These are phyloP conservation scores for Erythrophleum ivorense DNA, from an alignment of 331 rosid species.

Conservation along the genomic window DNA sequence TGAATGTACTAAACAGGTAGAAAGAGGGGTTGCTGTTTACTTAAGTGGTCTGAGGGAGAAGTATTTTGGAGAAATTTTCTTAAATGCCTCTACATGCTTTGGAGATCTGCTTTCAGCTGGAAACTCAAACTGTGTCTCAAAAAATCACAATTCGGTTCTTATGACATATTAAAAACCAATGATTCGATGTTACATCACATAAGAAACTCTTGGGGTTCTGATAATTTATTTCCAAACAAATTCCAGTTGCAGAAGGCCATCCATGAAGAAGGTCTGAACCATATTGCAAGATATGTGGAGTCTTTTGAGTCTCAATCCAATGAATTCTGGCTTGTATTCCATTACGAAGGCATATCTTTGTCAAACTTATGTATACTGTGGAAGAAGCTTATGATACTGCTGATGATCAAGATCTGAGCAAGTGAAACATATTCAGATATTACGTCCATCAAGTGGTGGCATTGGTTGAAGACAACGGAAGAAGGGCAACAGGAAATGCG, in stretches of 20 bases:
- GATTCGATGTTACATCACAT: conserved; percentile 39
- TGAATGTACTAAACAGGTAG: conserved; percentile 66
- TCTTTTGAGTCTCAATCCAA: conserved; percentile 88
- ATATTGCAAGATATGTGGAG: conserved; percentile 94
- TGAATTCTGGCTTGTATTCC: conserved; percentile 97
- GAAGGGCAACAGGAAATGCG: conserved; percentile 91
- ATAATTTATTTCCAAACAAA: conserved; percentile 49
- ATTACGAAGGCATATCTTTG: conserved; percentile 78
- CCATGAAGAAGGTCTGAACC: conserved; percentile 87
- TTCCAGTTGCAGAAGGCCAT: conserved; percentile 40
- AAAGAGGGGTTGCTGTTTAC: conserved; percentile 89
- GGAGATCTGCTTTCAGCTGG: conserved; percentile 60
- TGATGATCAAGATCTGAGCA: conserved; percentile 57
- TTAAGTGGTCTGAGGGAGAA: conserved; percentile 94
- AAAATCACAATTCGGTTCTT: conserved; percentile 49
- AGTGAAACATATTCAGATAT: conserved; percentile 61
- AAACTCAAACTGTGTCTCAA: conserved; percentile 53
- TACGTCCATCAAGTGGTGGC: conserved; percentile 97
- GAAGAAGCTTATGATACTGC: conserved; percentile 55
- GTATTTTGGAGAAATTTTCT: conserved; percentile 84
- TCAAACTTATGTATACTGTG: conserved; percentile 75
- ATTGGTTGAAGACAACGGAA: conserved; percentile 92
- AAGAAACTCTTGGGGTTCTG: conserved; percentile 48
- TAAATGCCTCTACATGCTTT: conserved; percentile 73
- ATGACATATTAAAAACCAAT: conserved; percentile 43